Evolutionary conservation across 2,329 filamentous ascomycete species (phyloP).

Genomic region (Fusarium brevicatenulatum): DNA sequence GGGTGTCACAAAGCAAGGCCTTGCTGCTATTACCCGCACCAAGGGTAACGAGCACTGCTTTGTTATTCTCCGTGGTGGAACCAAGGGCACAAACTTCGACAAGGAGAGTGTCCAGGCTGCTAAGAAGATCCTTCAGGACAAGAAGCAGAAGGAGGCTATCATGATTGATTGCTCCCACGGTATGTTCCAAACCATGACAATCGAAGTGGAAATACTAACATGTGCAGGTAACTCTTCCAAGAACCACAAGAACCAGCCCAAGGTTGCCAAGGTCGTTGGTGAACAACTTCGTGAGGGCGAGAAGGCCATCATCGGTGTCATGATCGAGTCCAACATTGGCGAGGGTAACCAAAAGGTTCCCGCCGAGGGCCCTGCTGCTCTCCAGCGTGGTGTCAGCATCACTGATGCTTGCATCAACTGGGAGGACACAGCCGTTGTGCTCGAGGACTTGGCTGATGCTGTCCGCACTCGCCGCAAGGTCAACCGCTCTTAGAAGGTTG

Average conservation of each 20-base stretch:
- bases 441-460: constrained; percentile 87
- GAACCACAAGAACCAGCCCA: constrained; percentile 96
- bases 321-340: constrained; percentile 98
- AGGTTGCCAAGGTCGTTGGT: constrained; percentile 82
- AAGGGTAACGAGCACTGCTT: constrained; percentile 97
- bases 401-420: constrained; percentile 97
- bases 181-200: constrained; percentile 62
- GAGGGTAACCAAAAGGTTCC: constrained; percentile 92
- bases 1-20: constrained; percentile 96
- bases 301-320: constrained; percentile 90
- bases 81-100: constrained; percentile 93
- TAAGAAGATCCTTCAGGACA: constrained; percentile 81
- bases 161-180: constrained; percentile 99
- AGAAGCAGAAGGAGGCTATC: constrained; percentile 86
- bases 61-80: constrained; percentile 92
- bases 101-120: constrained; percentile 81
- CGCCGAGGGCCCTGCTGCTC: constrained; percentile 76
- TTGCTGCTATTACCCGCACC: constrained; percentile 94
- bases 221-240: constrained; percentile 89
- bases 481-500: constrained; percentile 49
- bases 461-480: constrained; percentile 77
- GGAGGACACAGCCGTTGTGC: constrained; percentile 82
- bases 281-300: constrained; percentile 91
- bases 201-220: constrained; percentile 1
- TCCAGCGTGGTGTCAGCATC: constrained; percentile 93